A percentile compares a stretch with the other conserved stretches of the same genome.
These are phyloP conservation scores for Arxiozyma slooffiae DNA, from an alignment of 1,139 yeast genomes.

Conservation along the genomic window DNA sequence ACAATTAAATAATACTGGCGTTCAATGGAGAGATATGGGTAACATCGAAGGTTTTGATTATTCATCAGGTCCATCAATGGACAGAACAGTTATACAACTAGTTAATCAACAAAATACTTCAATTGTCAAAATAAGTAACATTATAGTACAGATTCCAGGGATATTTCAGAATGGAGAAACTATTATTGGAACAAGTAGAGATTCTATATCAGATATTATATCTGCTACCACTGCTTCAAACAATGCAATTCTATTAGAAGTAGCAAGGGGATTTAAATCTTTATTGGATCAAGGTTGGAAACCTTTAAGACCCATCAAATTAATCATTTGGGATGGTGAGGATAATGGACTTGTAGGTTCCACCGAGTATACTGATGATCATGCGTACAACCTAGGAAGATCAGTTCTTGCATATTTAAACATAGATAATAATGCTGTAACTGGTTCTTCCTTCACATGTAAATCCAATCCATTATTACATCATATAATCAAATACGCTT, in stretches of 20 bases:
- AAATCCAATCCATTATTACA: constrained; percentile 37
- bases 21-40: constrained; percentile 32
- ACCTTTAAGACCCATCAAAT: constrained; percentile 43
- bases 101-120: constrained; percentile 33
- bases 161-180: constrained; percentile 39
- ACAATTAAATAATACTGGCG: constrained; percentile 29
- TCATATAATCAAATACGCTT: constrained; percentile 29
- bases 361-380: constrained; percentile 40
- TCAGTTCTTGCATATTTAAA: constrained; percentile 39
- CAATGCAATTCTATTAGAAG: constrained; percentile 36
- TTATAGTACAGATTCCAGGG: constrained; percentile 42
- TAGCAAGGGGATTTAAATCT: constrained; percentile 37
- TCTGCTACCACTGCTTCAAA: constrained; percentile 42
- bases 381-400: constrained; percentile 26
- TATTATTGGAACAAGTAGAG: constrained; percentile 42
- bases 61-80: constrained; percentile 34
- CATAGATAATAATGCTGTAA: constrained; percentile 35
- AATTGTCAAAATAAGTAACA: constrained; percentile 35
- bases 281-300: constrained; percentile 41
- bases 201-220: constrained; percentile 30
- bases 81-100: constrained; percentile 25
- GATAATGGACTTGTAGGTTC: constrained; percentile 41
- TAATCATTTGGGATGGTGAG: constrained; percentile 46
- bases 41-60: constrained; percentile 32
- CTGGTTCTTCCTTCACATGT: constrained; percentile 35